Evolutionary conservation across 2,329 filamentous ascomycete species (phyloP).

Genomic region (Pseudopyrenochaeta lycopersici): DNA sequence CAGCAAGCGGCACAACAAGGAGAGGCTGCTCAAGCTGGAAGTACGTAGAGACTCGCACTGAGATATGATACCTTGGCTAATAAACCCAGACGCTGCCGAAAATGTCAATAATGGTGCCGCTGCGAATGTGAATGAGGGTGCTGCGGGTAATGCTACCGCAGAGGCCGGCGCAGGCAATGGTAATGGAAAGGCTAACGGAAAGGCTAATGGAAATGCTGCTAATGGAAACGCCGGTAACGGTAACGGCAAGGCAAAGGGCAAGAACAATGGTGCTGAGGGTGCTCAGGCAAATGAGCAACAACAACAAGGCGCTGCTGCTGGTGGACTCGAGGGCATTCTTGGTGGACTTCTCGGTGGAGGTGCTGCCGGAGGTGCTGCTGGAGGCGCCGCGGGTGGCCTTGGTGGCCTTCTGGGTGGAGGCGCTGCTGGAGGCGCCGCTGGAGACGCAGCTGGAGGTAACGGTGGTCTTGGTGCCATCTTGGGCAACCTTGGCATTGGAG

Average conservation of each 20-base stretch:
- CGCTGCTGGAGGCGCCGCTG: slow-evolving; percentile 1
- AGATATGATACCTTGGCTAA: neutral
- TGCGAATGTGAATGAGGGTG: slow-evolving; percentile 10
- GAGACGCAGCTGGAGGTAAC: neutral
- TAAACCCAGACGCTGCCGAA: slow-evolving; percentile 14
- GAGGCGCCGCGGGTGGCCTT: neutral
- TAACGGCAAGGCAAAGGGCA: slow-evolving; percentile 9
- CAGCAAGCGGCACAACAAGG: slow-evolving; percentile 5
- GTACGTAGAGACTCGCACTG: slow-evolving; percentile 8
- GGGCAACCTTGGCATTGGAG: neutral
- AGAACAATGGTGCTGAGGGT: neutral
- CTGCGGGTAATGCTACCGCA: slow-evolving; percentile 10
- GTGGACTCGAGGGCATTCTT: slow-evolving; percentile 8
- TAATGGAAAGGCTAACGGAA: slow-evolving; percentile 17
- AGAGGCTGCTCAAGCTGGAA: slow-evolving; percentile 16
- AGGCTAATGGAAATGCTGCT: slow-evolving; percentile 13
- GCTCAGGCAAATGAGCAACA: slow-evolving; percentile 2
- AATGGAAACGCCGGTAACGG: slow-evolving; percentile 17
- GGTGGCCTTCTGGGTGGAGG: neutral
- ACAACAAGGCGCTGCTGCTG: slow-evolving; percentile 3
- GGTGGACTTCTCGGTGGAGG: slow-evolving; percentile 2
- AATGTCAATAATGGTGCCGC: slow-evolving; percentile 5
- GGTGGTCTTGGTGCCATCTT: neutral
- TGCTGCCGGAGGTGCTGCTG: slow-evolving; percentile 1
- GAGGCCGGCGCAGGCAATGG: slow-evolving; percentile 1